phyloP scores from a whole-genome alignment of 345 rosid genomes.

The Balakata baccata region DNA sequence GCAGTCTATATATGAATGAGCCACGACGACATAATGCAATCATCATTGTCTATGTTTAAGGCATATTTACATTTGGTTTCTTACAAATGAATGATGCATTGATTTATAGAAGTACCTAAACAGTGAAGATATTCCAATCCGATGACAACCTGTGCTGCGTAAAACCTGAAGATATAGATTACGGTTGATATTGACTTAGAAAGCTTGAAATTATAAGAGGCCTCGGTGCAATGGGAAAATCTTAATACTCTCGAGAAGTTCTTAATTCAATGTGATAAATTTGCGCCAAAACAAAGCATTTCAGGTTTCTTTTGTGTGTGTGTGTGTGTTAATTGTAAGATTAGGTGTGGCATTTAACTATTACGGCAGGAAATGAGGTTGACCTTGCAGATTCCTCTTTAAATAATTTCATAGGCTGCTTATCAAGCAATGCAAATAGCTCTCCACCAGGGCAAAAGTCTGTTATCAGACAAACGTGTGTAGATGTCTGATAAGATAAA shows the following conservation, averaged over 20 bases:
- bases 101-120: slow-evolving; percentile 51
- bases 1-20: neutral
- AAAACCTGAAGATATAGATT: slow-evolving; percentile 60
- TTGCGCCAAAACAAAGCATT: slow-evolving; percentile 4
- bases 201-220: neutral
- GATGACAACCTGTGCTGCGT: slow-evolving; percentile 81
- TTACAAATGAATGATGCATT: neutral
- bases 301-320: too few species aligned
- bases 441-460: slow-evolving; percentile 98
- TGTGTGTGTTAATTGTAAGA: neutral
- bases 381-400: slow-evolving; percentile 91
- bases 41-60: neutral
- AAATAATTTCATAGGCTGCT: slow-evolving; percentile 82
- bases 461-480: slow-evolving; percentile 91
- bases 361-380: neutral
- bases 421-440: slow-evolving; percentile 83
- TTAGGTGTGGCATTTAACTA: neutral
- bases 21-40: neutral
- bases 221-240: neutral
- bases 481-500: slow-evolving; percentile 66
- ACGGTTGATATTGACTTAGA: too few species aligned
- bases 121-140: slow-evolving; percentile 95
- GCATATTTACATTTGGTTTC: neutral
- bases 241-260: too few species aligned
- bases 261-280: neutral